phyloP scores from a whole-genome alignment of 192 early-diverging fungal species.

The Coemansia reversa region DNA sequence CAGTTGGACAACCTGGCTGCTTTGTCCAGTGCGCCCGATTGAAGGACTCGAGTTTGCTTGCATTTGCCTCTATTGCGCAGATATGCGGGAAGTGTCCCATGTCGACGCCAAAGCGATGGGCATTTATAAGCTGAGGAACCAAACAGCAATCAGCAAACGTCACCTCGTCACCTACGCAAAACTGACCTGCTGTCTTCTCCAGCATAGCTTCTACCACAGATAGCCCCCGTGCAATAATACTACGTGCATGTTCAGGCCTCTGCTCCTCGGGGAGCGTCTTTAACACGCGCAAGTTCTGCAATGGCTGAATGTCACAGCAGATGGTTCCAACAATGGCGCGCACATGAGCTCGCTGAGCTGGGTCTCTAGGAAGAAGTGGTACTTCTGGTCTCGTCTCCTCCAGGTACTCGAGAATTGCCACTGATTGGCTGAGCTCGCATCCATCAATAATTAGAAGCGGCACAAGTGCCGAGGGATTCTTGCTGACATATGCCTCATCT shows the following conservation, averaged over 20 bases:
- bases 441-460: conserved; percentile 68
- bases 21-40: conserved; percentile 57
- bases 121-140: conserved; percentile 79
- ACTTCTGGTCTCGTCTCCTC: conserved; percentile 72
- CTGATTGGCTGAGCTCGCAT: conserved; percentile 60
- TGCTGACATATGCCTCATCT: conserved; percentile 55
- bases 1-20: conserved; percentile 68
- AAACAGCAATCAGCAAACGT: conserved; percentile 83
- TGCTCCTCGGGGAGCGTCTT: conserved; percentile 59
- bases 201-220: conserved; percentile 68
- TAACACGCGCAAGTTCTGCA: conserved; percentile 80
- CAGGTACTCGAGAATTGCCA: conserved; percentile 85
- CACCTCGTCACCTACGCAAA: conserved; percentile 76
- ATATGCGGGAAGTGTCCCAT: conserved; percentile 70
- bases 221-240: conserved; percentile 64
- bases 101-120: conserved; percentile 70
- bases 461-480: conserved; percentile 70
- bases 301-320: conserved; percentile 82
- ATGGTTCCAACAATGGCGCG: conserved; percentile 71
- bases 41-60: conserved; percentile 68
- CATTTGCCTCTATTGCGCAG: conserved; percentile 55
- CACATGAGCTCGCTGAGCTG: conserved; percentile 63
- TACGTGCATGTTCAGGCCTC: conserved; percentile 34
- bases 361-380: conserved; percentile 73
- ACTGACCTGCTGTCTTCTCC: conserved; percentile 62